These are phyloP conservation scores for Cryphonectria nitschkei DNA, from an alignment of 2,329 filamentous ascomycete genomes.

Conservation along the genomic window DNA sequence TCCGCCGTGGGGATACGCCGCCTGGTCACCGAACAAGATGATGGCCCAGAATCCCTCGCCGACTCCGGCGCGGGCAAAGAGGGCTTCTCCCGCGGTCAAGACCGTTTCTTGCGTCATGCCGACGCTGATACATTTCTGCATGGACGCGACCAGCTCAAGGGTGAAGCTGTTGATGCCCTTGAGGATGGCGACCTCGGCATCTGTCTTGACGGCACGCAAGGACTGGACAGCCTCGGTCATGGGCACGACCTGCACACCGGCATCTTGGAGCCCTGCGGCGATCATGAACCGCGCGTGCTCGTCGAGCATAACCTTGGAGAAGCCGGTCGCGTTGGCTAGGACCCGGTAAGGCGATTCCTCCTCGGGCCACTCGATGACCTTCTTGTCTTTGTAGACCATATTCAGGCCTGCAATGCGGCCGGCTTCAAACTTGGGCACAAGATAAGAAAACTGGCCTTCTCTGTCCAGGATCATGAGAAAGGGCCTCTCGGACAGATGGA, in stretches of 20 bases:
- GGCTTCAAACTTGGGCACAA: slow-evolving; percentile 37
- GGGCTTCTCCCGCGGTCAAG: slow-evolving; percentile 28
- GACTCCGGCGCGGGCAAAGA: slow-evolving; percentile 36
- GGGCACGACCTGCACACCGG: slow-evolving; percentile 36
- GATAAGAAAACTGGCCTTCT: slow-evolving; percentile 35
- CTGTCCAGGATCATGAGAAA: slow-evolving; percentile 35
- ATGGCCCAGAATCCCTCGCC: slow-evolving; percentile 36
- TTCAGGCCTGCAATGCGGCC: slow-evolving; percentile 37
- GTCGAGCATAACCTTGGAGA: slow-evolving; percentile 36
- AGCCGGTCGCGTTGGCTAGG: slow-evolving; percentile 31
- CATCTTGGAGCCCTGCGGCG: slow-evolving; percentile 34
- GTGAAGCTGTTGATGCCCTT: slow-evolving; percentile 37
- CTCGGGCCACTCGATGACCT: slow-evolving; percentile 36
- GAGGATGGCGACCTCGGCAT: slow-evolving; percentile 35
- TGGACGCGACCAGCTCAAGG: slow-evolving; percentile 35
- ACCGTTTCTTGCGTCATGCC: slow-evolving; percentile 37
- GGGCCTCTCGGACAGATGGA: slow-evolving; percentile 36
- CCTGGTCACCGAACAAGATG: slow-evolving; percentile 37
- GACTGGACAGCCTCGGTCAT: slow-evolving; percentile 35
- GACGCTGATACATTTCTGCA: slow-evolving; percentile 35
- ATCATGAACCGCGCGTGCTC: slow-evolving; percentile 38
- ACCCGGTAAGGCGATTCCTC: slow-evolving; percentile 36
- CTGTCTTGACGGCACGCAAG: slow-evolving; percentile 36
- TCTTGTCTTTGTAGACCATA: slow-evolving; percentile 35
- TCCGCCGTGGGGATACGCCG: slow-evolving; percentile 38